Base-by-base conservation (phyloP, 768 basidiomycete species). In the Rhodotorula toruloides region DNA sequence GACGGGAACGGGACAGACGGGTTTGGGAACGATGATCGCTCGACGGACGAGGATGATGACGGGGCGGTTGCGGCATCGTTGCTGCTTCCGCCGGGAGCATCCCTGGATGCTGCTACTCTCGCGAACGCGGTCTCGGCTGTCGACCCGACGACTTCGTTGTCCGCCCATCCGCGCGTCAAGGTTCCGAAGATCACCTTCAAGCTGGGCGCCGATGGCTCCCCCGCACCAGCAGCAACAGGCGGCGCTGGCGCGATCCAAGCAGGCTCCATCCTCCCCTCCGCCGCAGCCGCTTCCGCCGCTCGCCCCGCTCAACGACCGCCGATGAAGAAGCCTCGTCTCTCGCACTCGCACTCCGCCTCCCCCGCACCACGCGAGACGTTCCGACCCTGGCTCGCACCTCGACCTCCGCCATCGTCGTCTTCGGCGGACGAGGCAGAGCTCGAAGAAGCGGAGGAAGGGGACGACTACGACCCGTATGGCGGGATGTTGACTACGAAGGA, bases 401-500 rank as follows among this genome's bases (percentile, higher is more conserved):
- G 74, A 71, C 74, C 48, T 21, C 32, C 31, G 27, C 74, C 77
- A 12, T 72, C 79, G 37, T 78, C 76, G 12, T 70, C n/a, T 2
- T 31, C 49, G 14, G 27, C 50, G 1, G 42, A 14, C 10, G 53
- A 52, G 27, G 63, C 44, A 17, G 42, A 22, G 29, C 37, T 9
- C 42, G 42, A n/a, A 36, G 56, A 78, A 17, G 77, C 79, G 48
- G 81, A 81, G 46, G 86, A 86, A 32, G n/a, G n/a, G n/a, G 50
- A 34, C 22, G 50, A 22, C 34, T 36, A 5, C 11, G 72, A 77
- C n/a, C 80, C 91, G 55, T 97, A 93, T 74, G 92, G 96, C 53
- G 92, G 91, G 29, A 81, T 94, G 46, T 81, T 98, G 42, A 77
- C 77, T 21, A 77, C 81, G 3, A 81, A 81, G 25, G 88, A 94